These are phyloP conservation scores for Ascochyta viciae-villosae DNA, from an alignment of 2,329 filamentous ascomycete genomes.

Conservation along the genomic window DNA sequence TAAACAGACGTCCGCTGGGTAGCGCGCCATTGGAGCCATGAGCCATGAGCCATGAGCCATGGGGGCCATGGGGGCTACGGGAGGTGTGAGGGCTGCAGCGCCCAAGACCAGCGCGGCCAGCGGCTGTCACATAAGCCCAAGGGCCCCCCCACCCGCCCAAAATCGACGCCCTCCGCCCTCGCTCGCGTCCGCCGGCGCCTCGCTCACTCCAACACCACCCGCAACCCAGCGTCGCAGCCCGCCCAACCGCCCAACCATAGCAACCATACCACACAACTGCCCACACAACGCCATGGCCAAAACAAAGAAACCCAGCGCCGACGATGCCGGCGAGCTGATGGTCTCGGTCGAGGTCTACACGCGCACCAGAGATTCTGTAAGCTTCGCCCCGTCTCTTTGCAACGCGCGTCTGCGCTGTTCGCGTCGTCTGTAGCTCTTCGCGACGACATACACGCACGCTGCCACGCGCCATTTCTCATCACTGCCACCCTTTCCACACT, in stretches of 20 bases:
- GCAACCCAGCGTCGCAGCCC: constrained; percentile 11
- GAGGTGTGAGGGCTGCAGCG: background rate
- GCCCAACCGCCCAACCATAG: background rate
- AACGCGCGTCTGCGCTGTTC: constrained; percentile 4
- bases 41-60: too few species aligned
- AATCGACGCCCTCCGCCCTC: background rate
- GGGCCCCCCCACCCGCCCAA: constrained; percentile 6
- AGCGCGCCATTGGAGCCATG: constrained; percentile 1
- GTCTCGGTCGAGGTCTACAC: constrained; percentile 78
- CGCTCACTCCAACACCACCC: constrained; percentile 13
- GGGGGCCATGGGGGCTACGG: too few species aligned
- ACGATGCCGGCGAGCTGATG: constrained; percentile 45
- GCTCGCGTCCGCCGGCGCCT: constrained; percentile 11
- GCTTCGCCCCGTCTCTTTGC: constrained; percentile 45
- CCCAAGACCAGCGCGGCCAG: constrained; percentile 12
- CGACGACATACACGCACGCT: background rate
- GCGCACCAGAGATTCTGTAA: constrained; percentile 81
- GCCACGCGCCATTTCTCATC: constrained; percentile 10
- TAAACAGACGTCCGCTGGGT: constrained; percentile 1
- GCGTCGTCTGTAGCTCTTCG: constrained; percentile 6
- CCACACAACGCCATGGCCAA: constrained; percentile 32
- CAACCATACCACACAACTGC: background rate
- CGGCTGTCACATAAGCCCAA: constrained; percentile 19
- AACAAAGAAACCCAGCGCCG: constrained; percentile 41
- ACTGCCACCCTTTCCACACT: constrained; percentile 4